phyloP scores from a whole-genome alignment of 495 filamentous ascomycete genomes.

The Thermothielavioides terrestris region DNA sequence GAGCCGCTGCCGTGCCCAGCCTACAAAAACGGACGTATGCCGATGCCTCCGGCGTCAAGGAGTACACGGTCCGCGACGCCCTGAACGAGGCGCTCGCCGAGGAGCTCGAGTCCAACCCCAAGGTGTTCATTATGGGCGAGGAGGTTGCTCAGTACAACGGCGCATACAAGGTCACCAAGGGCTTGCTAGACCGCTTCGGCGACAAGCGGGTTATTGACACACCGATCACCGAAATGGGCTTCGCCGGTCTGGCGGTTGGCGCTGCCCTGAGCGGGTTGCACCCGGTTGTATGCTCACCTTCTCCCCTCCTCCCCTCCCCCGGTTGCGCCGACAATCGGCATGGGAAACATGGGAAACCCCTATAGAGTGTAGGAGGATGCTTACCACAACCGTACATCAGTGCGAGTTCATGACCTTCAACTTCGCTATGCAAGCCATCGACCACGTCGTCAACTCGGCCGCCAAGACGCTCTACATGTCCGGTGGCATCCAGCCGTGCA shows the following conservation, averaged over 20 bases:
- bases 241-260: conserved; percentile 85
- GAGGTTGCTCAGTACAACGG: conserved; percentile 99
- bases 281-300: conserved; percentile 88
- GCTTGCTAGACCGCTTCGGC: conserved; percentile 90
- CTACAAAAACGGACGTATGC: conserved; percentile 46
- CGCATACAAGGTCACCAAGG: conserved; percentile 99
- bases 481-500: conserved; percentile 97
- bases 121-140: conserved; percentile 93
- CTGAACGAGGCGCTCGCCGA: conserved; percentile 96
- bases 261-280: conserved; percentile 89
- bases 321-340: too few species aligned
- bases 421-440: conserved; percentile 99
- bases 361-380: not conserved
- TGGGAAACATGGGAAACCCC: not conserved
- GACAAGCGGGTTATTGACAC: conserved; percentile 97
- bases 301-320: too few species aligned
- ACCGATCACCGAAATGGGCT: conserved; percentile 95
- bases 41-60: conserved; percentile 59
- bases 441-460: conserved; percentile 98
- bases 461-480: conserved; percentile 99
- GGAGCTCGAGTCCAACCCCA: conserved; percentile 87
- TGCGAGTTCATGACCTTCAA: conserved; percentile 99
- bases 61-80: conserved; percentile 94
- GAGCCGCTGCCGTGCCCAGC: conserved; percentile 30
- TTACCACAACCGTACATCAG: conserved; percentile 34